These are phyloP conservation scores for Annulohypoxylon truncatum DNA, from an alignment of 2,329 filamentous ascomycete genomes.

Conservation along the genomic window DNA sequence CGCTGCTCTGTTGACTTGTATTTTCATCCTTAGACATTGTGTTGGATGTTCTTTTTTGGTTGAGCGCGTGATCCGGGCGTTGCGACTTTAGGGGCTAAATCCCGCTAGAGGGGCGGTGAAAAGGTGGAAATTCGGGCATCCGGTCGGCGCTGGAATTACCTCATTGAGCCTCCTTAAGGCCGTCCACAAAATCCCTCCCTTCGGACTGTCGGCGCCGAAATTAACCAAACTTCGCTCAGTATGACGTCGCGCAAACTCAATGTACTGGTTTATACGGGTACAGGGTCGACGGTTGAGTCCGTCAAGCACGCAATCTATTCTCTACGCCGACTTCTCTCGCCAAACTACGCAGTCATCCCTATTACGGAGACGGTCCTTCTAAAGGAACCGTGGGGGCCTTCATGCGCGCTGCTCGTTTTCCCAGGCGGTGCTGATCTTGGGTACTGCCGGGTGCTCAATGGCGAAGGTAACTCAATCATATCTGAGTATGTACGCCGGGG, in stretches of 20 bases:
- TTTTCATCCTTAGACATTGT: conserved; percentile 70
- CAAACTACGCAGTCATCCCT: conserved; percentile 92
- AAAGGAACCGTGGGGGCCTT: conserved; percentile 89
- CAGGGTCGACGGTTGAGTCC: conserved; percentile 87
- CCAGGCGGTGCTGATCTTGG: conserved; percentile 94
- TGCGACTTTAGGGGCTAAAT: conserved; percentile 26
- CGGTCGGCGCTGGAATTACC: conserved; percentile 22
- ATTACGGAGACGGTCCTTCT: conserved; percentile 81
- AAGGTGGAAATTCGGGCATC: conserved; percentile 31
- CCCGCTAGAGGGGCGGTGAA: conserved; percentile 31
- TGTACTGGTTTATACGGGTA: conserved; percentile 93
- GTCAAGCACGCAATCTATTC: conserved; percentile 90
- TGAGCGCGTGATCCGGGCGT: conserved; percentile 21
- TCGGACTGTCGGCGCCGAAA: conserved; percentile 1
- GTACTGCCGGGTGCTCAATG: conserved; percentile 90
- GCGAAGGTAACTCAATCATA: conserved; percentile 86
- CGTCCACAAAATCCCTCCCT: conserved; percentile 8
- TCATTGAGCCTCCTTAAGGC: conserved; percentile 13
- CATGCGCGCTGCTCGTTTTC: conserved; percentile 89
- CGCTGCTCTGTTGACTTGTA: conserved; percentile 52
- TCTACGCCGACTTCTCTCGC: conserved; percentile 84
- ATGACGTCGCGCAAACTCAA: conserved; percentile 83
- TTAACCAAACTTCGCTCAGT: background rate
- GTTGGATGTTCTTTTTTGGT: conserved; percentile 12
- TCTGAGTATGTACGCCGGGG: conserved; percentile 86